Conservation (phyloP, 108 stramenopile species). For the Aurantiochytrium sp. region DNA sequence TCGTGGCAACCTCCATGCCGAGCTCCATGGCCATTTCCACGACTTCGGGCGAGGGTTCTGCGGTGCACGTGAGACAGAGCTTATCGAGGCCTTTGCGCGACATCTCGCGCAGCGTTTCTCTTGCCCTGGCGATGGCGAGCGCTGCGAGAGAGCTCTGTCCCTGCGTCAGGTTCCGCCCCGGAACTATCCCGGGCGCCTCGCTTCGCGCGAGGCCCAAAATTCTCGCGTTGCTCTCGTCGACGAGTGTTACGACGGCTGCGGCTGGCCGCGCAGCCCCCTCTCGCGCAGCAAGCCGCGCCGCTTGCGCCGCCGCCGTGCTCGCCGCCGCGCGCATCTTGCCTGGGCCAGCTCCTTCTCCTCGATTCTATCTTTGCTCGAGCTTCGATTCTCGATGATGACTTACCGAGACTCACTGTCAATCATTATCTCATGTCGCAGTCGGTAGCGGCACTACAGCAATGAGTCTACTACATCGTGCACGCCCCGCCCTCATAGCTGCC, state of each 20-base stretch:
- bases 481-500: no score
- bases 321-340: neutral
- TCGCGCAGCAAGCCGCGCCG: neutral
- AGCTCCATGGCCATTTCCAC: neutral
- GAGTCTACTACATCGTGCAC: no score
- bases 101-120: neutral
- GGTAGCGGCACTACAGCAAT: no score
- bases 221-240: neutral
- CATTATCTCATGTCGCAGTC: no score
- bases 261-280: neutral
- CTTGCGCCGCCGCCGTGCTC: neutral
- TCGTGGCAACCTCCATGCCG: neutral
- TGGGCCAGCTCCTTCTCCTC: neutral
- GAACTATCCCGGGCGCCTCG: neutral
- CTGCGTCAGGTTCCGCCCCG: neutral
- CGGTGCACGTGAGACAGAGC: neutral
- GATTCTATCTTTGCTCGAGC: no score
- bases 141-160: neutral
- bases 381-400: no score
- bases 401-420: no score
- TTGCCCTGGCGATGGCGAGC: neutral
- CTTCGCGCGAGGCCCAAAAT: neutral
- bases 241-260: neutral
- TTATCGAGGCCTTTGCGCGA: neutral
- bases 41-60: neutral